phyloP scores from a whole-genome alignment of 495 filamentous ascomycete species.

The Parathielavia appendiculata region DNA sequence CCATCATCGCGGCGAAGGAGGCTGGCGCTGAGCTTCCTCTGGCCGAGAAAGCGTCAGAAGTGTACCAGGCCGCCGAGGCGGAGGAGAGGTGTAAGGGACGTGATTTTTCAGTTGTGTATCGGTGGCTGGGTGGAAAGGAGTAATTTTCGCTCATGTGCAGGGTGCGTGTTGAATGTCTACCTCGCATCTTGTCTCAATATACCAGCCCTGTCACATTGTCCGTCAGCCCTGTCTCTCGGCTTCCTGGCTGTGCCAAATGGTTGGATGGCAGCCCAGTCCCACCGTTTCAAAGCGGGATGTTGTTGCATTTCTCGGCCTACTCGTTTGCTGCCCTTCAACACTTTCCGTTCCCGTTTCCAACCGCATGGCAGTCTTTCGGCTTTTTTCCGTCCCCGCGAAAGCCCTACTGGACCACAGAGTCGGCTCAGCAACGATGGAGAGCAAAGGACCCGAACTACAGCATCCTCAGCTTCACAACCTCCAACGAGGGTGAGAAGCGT shows the following conservation, averaged over 20 bases:
- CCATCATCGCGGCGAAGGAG: constrained; percentile 65
- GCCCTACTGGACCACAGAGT: no score
- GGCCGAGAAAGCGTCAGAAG: constrained; percentile 56
- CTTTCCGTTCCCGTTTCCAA: not conserved
- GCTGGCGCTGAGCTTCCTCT: constrained; percentile 61
- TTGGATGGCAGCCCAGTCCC: no score
- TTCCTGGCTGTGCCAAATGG: not conserved
- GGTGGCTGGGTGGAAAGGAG: constrained; percentile 57
- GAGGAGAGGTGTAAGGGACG: constrained; percentile 59
- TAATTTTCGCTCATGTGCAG: constrained; percentile 6
- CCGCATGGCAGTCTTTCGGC: not conserved
- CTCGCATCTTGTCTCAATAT: not conserved
- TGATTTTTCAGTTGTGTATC: constrained; percentile 84
- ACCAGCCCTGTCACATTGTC: not conserved
- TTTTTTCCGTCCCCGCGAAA: not conserved
- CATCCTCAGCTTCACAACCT: constrained; percentile 5
- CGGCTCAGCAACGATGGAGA: not conserved
- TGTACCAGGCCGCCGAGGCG: constrained; percentile 62
- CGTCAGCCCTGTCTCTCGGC: not conserved
- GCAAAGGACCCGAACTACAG: not conserved
- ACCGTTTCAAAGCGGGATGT: no score
- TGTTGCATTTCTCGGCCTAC: no score
- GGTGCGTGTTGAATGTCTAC: not conserved
- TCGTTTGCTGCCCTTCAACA: not conserved
- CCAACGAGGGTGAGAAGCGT: not conserved